phyloP scores from a whole-genome alignment of 192 early-diverging fungal genomes.

The Backusella circina region DNA sequence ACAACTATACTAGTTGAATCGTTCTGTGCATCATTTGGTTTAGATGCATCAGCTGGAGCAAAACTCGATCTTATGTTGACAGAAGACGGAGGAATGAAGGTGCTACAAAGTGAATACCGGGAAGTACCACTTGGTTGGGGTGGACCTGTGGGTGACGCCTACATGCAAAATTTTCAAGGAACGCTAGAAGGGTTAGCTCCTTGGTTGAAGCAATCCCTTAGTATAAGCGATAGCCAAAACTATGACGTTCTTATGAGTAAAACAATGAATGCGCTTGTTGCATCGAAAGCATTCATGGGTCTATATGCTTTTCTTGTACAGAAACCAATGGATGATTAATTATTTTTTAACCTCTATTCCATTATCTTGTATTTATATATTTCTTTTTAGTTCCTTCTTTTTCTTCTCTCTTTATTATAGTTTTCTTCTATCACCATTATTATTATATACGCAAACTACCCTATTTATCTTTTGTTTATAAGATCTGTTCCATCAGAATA shows the following conservation, averaged over 20 bases:
- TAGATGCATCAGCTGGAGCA: slow-evolving; percentile 21
- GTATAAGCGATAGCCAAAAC: not conserved
- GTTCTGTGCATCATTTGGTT: slow-evolving; percentile 10
- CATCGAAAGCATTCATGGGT: slow-evolving; percentile 19
- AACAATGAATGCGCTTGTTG: slow-evolving; percentile 7
- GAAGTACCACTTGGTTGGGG: slow-evolving; percentile 28
- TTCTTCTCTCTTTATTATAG: not conserved
- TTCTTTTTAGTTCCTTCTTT: not conserved
- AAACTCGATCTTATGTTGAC: slow-evolving; percentile 21
- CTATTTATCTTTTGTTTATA: not conserved
- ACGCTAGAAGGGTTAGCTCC: slow-evolving; percentile 11
- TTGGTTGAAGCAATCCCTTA: not conserved
- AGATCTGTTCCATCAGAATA: not conserved
- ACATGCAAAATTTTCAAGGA: slow-evolving; percentile 4
- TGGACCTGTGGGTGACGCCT: slow-evolving; percentile 21
- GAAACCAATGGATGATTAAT: slow-evolving; percentile 21
- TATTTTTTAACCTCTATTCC: not conserved
- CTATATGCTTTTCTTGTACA: slow-evolving; percentile 28
- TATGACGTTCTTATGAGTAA: not conserved
- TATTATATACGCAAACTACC: not conserved
- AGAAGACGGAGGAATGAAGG: slow-evolving; percentile 12
- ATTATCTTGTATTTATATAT: not conserved
- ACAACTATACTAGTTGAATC: slow-evolving; percentile 7
- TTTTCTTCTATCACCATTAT: not conserved
- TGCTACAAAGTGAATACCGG: slow-evolving; percentile 26